Percentiles rank a stretch among this genome's conserved stretches.
These are phyloP conservation scores for Dianthus caryophyllus DNA, from an alignment of 148 eudicot genomes.

Conservation along the genomic window DNA sequence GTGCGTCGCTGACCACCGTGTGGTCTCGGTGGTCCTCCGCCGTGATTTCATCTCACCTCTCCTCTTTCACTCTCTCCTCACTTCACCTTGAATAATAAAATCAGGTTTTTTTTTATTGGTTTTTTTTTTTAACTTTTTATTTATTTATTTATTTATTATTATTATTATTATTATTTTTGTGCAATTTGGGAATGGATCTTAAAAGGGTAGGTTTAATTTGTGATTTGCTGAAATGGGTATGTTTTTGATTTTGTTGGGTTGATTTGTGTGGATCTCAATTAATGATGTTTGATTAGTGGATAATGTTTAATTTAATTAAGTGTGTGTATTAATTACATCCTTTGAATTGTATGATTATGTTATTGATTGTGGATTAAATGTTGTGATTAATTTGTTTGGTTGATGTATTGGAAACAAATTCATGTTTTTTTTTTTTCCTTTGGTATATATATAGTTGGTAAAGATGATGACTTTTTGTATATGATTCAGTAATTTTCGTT, in stretches of 20 bases:
- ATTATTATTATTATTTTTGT: neutral
- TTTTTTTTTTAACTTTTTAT: too few species aligned
- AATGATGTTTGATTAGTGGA: neutral
- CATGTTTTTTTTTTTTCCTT: too few species aligned
- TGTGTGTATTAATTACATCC: neutral
- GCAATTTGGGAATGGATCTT: neutral
- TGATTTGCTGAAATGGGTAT: neutral
- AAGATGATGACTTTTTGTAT: neutral
- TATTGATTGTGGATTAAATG: neutral
- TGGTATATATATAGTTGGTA: too few species aligned
- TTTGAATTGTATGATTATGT: neutral
- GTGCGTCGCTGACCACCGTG: too few species aligned
- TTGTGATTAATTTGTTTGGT: neutral
- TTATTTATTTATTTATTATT: too few species aligned
- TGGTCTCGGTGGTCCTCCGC: too few species aligned
- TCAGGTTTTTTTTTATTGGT: constrained; percentile 13
- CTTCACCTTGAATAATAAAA: neutral
- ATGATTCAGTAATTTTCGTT: neutral
- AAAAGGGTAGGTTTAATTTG: neutral
- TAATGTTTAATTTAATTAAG: too few species aligned
- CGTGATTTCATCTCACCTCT: neutral
- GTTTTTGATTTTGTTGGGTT: neutral
- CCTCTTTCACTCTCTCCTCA: constrained; percentile 7
- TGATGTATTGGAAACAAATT: neutral
- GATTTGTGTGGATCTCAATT: neutral